Base-by-base conservation (phyloP, 2,329 filamentous ascomycete genomes). In the Fusarium oligoseptatum region DNA sequence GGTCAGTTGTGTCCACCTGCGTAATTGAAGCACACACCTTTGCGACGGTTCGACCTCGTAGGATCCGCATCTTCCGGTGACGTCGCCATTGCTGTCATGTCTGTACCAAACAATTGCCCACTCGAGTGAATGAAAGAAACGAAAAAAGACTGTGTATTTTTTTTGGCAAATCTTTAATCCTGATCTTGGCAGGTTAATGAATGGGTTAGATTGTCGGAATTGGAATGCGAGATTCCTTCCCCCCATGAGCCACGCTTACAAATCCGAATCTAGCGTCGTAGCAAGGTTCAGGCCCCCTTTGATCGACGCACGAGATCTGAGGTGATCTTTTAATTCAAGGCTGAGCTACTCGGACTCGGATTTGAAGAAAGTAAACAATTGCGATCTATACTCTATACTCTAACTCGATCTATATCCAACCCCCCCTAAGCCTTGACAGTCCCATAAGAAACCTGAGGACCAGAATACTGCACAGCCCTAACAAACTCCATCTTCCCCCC, bases 401-500 rank as follows among this genome's bases (percentile, higher is more conserved):
- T 17, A 20, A 8, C 32, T 55, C 60, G 24, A 6, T 48, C 15
- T 41, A 29, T 15, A 17, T 0, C 12, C 37, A 11, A 32, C 34
- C 14, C 1, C n/a, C 56, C 60, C 60, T 68, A 68, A 12, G 17
- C n/a, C 24, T 70, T 71, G 2, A 41, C 36, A 27, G 43, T 71
- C 3, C 77, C 77, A 41, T 78, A 78, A 0, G 67, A 20, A 52
- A 60, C 55, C 57, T 69, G 52, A 50, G 70, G 64, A 17, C 77
- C 79, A 2, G 73, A 77, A 10, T 80, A 75, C 43, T 77, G 68
- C 8, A 77, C 64, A 15, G 64, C 71, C 10, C 77, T 74, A 10
- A 74, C 29, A 63, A 72, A 69, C 73, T 80, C 77, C 70, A 80
- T 67, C 70, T 80, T 80, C 5, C 77, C 68, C 3, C 77, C 78